phyloP scores from a whole-genome alignment of 306 rosid species.

The Abrus precatorius region DNA sequence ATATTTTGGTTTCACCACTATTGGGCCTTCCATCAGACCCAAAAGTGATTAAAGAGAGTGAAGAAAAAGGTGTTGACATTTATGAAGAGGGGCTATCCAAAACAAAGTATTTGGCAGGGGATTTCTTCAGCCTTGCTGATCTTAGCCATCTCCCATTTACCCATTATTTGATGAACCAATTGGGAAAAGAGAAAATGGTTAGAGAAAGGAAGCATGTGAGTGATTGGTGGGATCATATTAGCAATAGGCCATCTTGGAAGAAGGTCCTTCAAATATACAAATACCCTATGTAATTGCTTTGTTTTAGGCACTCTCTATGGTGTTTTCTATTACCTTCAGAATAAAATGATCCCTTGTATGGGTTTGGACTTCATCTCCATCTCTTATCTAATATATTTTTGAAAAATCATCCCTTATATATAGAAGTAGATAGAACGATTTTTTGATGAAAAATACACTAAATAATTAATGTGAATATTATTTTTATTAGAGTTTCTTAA shows the following conservation, averaged over 20 bases:
- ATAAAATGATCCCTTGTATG: no score
- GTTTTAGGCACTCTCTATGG: not conserved
- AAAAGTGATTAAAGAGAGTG: conserved; percentile 21
- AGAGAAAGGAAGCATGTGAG: conserved; percentile 46
- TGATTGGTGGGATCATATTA: conserved; percentile 54
- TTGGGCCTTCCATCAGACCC: not conserved
- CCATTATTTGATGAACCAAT: conserved; percentile 30
- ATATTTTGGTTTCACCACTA: not conserved
- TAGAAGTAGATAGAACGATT: no score
- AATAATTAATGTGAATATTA: no score
- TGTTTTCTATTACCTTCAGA: no score
- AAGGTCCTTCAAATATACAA: conserved; percentile 31
- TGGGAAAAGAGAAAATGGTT: conserved; percentile 17
- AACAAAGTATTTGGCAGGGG: conserved; percentile 45
- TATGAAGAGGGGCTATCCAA: conserved; percentile 42
- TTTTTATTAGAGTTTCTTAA: no score
- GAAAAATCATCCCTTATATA: no score
- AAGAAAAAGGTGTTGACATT: conserved; percentile 43
- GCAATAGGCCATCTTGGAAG: conserved; percentile 51
- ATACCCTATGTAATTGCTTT: not conserved
- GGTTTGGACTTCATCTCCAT: no score
- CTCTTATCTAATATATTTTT: no score
- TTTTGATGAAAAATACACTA: no score
- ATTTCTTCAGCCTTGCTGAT: conserved; percentile 51
- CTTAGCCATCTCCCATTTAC: conserved; percentile 50